Conservation (phyloP, 2,329 filamentous ascomycete species). For the Pestalotiopsis sp. region DNA sequence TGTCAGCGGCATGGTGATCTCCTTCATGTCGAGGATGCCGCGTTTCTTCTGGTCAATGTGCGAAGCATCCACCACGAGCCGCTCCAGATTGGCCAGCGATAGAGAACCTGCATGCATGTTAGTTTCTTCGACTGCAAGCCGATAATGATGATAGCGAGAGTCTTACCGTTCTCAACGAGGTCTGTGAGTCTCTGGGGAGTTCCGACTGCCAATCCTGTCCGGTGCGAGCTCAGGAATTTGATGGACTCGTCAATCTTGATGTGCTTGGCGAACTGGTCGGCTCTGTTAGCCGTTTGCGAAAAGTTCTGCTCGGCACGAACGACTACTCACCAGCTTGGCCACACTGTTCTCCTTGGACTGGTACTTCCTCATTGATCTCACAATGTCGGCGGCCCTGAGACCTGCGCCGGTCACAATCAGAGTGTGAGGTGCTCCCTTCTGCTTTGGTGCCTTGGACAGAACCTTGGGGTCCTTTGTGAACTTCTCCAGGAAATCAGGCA, state of each 20-base stretch:
- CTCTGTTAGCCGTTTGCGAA: background rate
- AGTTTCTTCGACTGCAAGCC: background rate
- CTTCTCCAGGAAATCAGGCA: constrained; percentile 77
- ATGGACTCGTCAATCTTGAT: constrained; percentile 92
- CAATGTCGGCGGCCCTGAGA: constrained; percentile 81
- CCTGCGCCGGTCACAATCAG: constrained; percentile 86
- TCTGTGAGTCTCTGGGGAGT: constrained; percentile 84
- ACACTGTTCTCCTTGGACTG: constrained; percentile 77
- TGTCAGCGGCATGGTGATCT: constrained; percentile 80
- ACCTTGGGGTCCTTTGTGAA: constrained; percentile 59
- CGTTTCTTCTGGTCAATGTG: constrained; percentile 95
- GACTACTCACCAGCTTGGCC: constrained; percentile 68
- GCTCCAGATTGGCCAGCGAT: constrained; percentile 69
- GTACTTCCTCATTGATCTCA: constrained; percentile 74
- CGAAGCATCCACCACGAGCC: constrained; percentile 86
- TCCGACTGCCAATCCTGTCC: constrained; percentile 85
- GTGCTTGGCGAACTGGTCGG: constrained; percentile 81
- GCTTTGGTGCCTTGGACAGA: constrained; percentile 66
- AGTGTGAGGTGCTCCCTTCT: constrained; percentile 78
- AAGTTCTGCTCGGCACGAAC: background rate
- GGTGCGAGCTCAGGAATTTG: constrained; percentile 67
- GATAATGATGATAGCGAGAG: background rate
- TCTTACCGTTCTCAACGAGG: constrained; percentile 75
- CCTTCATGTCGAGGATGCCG: constrained; percentile 92
- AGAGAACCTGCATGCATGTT: constrained; percentile 58